Conservation (phyloP, 2,329 filamentous ascomycete species). For the Beauveria sp. region DNA sequence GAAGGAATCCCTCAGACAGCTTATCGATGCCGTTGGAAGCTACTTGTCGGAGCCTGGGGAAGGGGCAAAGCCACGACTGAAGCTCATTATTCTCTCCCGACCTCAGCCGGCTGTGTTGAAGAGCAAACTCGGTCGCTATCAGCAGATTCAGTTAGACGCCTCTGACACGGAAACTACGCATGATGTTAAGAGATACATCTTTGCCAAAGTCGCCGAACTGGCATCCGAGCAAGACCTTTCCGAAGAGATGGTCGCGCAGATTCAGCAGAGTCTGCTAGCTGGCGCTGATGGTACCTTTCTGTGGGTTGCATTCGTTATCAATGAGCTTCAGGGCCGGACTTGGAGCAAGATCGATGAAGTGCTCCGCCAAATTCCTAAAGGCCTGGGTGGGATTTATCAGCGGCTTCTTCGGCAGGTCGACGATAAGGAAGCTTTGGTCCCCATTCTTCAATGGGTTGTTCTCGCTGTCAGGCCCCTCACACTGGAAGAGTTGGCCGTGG, state of each 20-base stretch:
- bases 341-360: constrained; percentile 15
- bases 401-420: constrained; percentile 17
- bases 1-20: background rate
- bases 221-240: constrained; percentile 15
- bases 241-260: constrained; percentile 10
- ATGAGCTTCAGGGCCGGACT: constrained; percentile 15
- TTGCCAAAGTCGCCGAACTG: constrained; percentile 16
- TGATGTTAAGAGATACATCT: background rate
- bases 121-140: background rate
- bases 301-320: constrained; percentile 18
- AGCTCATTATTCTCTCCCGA: background rate
- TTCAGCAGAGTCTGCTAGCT: constrained; percentile 15
- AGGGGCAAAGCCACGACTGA: background rate
- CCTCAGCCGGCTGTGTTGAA: background rate
- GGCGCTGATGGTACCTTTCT: constrained; percentile 21
- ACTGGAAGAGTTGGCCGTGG: constrained; percentile 16
- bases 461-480: constrained; percentile 19
- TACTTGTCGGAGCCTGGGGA: background rate
- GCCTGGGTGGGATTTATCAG: constrained; percentile 18
- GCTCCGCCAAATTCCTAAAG: constrained; percentile 17
- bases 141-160: background rate
- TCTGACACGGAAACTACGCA: background rate
- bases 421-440: constrained; percentile 16
- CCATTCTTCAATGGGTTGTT: constrained; percentile 19
- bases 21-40: background rate